These are phyloP conservation scores for Picea engelmannii DNA, from an alignment of 83 land plant genomes.

Conservation along the genomic window DNA sequence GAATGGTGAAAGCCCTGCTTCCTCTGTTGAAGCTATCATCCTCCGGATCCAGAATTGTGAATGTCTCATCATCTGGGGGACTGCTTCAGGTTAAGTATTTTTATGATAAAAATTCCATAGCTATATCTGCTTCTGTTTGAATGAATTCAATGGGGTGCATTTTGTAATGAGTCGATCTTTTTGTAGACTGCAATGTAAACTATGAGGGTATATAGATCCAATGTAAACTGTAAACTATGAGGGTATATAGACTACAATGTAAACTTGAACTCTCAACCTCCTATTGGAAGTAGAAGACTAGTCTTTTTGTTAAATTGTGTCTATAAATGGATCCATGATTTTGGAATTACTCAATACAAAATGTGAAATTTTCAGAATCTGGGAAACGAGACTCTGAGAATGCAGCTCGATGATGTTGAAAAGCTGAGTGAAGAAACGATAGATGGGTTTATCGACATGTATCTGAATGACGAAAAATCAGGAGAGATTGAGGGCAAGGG, in stretches of 20 bases:
- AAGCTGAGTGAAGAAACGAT: background rate
- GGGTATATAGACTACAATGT: no score
- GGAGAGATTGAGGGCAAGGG: background rate
- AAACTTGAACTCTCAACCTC: no score
- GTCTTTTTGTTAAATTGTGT: no score
- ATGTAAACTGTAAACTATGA: no score
- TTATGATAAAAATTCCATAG: background rate
- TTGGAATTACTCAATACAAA: background rate
- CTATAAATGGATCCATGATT: no score
- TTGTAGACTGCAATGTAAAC: no score
- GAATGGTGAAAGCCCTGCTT: constrained; percentile 1
- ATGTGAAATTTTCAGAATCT: background rate
- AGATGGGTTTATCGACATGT: background rate
- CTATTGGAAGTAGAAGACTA: no score
- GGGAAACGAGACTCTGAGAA: background rate
- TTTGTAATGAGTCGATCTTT: no score
- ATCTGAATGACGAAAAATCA: background rate
- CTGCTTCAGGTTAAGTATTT: constrained; percentile 18
- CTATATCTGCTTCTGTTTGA: background rate
- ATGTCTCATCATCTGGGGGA: constrained; percentile 16
- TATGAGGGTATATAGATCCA: no score
- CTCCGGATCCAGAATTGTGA: constrained; percentile 21
- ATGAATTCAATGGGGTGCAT: background rate
- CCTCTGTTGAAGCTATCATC: constrained; percentile 16
- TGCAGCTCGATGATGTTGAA: background rate